These are phyloP conservation scores for Orbilia brochopaga DNA, from an alignment of 2,329 filamentous ascomycete genomes.

Conservation along the genomic window DNA sequence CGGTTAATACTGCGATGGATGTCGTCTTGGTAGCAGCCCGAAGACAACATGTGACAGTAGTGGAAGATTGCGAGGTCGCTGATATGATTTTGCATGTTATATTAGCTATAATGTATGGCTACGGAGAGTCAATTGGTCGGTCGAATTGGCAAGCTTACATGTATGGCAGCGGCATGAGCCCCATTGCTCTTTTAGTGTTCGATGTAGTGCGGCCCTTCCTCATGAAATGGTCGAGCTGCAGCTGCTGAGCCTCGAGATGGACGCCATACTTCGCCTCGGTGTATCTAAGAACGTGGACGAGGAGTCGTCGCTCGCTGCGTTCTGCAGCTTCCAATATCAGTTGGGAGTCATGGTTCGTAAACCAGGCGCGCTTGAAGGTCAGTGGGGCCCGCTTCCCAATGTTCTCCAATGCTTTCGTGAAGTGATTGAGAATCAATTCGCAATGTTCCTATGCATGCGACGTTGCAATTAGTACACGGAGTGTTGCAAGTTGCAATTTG, in stretches of 20 bases:
- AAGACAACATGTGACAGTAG: conserved; percentile 45
- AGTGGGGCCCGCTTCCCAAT: conserved; percentile 29
- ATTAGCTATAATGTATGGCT: no score
- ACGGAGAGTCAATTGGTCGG: no score
- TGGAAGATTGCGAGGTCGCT: conserved; percentile 38
- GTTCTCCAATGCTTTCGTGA: conserved; percentile 36
- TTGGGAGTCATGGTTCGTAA: conserved; percentile 26
- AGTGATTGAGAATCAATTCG: conserved; percentile 31
- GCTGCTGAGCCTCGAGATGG: conserved; percentile 28
- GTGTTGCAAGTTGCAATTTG: no score
- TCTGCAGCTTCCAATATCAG: conserved; percentile 35
- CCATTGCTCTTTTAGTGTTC: conserved; percentile 13
- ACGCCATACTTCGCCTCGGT: conserved; percentile 40
- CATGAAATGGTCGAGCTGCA: conserved; percentile 32
- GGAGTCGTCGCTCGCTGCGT: conserved; percentile 36
- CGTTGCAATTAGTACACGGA: not conserved
- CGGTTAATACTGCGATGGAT: conserved; percentile 27
- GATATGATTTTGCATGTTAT: no score
- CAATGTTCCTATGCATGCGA: conserved; percentile 48
- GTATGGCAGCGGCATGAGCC: conserved; percentile 32
- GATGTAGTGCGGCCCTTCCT: conserved; percentile 18
- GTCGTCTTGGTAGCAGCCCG: conserved; percentile 29
- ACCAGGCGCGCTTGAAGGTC: conserved; percentile 36
- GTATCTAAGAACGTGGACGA: conserved; percentile 34
- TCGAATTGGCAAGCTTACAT: conserved; percentile 13